A percentile compares a stretch with the other conserved stretches of the same genome.
Conservation (phyloP, 2,329 filamentous ascomycete genomes). For the Neonectria neomacrospora region DNA sequence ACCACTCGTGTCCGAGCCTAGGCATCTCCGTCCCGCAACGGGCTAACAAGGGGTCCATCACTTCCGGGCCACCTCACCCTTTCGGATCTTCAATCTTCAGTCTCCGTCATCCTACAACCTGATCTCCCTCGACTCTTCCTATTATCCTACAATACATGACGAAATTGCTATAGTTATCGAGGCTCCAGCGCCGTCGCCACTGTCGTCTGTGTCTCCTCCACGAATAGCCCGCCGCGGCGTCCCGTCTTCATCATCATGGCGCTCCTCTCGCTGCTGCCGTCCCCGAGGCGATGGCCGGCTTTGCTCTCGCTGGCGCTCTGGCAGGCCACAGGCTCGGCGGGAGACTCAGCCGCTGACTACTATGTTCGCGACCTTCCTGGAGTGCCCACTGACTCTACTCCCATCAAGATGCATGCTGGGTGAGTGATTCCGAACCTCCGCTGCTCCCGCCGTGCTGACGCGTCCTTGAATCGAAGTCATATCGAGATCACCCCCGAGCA, state of each 20-base stretch:
- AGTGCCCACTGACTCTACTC: conserved; percentile 74
- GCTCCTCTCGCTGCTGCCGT: conserved; percentile 38
- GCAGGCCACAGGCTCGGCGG: conserved; percentile 49
- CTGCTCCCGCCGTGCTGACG: conserved; percentile 36
- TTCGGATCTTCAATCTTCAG: conserved; percentile 18
- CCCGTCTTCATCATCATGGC: conserved; percentile 42
- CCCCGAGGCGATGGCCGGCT: conserved; percentile 47
- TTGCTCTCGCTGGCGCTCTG: conserved; percentile 56
- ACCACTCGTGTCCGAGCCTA: conserved; percentile 3
- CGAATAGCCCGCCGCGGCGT: conserved; percentile 30
- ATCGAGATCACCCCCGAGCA: conserved; percentile 87
- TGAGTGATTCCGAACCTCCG: conserved; percentile 58
- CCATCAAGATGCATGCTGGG: conserved; percentile 98
- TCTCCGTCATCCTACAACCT: conserved; percentile 12
- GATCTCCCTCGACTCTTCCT: conserved; percentile 15
- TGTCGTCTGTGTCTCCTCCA: conserved; percentile 19
- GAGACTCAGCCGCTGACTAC: conserved; percentile 74
- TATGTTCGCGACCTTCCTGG: conserved; percentile 89
- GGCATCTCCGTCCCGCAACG: conserved; percentile 1
- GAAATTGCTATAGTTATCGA: conserved; percentile 17
- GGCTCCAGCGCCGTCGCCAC: conserved; percentile 17
- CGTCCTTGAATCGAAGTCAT: conserved; percentile 68
- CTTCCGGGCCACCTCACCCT: conserved; percentile 30
- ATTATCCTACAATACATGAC: conserved; percentile 18
- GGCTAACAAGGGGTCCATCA: conserved; percentile 1